phyloP scores from a whole-genome alignment of 768 basidiomycete species.

The Suillus bovinus region DNA sequence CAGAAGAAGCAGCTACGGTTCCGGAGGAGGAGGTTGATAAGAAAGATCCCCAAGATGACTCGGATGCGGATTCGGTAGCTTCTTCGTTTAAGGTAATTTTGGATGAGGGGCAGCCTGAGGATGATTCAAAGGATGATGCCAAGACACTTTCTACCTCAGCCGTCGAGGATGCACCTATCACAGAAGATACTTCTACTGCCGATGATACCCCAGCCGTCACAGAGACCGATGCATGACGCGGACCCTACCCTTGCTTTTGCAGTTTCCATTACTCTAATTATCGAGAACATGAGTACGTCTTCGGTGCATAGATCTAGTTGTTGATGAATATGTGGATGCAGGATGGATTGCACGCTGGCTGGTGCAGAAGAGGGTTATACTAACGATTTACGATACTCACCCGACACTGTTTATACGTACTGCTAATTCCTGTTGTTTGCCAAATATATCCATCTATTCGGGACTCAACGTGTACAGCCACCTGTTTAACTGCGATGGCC shows the following conservation, averaged over 20 bases:
- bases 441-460: slow-evolving; percentile 4
- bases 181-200: slow-evolving; percentile 12
- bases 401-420: slow-evolving; percentile 21
- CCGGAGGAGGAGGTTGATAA: slow-evolving; percentile 12
- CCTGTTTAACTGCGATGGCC: background rate
- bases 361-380: slow-evolving; percentile 8
- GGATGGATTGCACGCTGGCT: slow-evolving; percentile 9
- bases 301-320: slow-evolving; percentile 7
- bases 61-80: slow-evolving; percentile 21
- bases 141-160: slow-evolving; percentile 3
- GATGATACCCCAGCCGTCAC: slow-evolving; percentile 14
- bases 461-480: background rate
- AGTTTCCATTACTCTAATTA: slow-evolving; percentile 1
- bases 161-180: slow-evolving; percentile 11
- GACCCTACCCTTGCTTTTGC: background rate
- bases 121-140: slow-evolving; percentile 7
- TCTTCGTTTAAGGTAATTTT: slow-evolving; percentile 21
- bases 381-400: slow-evolving; percentile 14
- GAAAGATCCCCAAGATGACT: slow-evolving; percentile 17
- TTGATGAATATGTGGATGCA: slow-evolving; percentile 2
- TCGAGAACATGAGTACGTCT: background rate
- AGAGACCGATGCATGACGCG: slow-evolving; percentile 2
- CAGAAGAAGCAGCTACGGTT: slow-evolving; percentile 11
- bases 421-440: slow-evolving; percentile 11
- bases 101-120: slow-evolving; percentile 9